These are phyloP conservation scores for Coprinellus micaceus DNA, from an alignment of 768 basidiomycete genomes.

Conservation along the genomic window DNA sequence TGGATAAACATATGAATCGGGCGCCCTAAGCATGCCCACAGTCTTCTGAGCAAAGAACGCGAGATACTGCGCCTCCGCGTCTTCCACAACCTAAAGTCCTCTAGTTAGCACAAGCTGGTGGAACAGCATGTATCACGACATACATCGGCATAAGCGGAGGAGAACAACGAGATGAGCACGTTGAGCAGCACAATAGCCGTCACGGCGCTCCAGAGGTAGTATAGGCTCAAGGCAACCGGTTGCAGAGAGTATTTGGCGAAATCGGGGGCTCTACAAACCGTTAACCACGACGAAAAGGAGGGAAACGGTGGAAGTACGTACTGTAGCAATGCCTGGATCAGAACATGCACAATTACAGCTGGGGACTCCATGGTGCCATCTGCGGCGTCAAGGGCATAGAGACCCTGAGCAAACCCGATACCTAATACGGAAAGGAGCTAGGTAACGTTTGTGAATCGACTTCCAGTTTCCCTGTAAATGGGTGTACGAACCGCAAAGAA, in stretches of 20 bases:
- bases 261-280: too few species aligned
- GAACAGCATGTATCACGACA: too few species aligned
- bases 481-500: slow-evolving; percentile 74
- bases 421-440: slow-evolving; percentile 80
- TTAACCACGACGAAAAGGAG: too few species aligned
- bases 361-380: slow-evolving; percentile 68
- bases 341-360: slow-evolving; percentile 53
- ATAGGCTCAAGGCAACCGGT: slow-evolving; percentile 61
- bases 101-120: too few species aligned
- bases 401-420: slow-evolving; percentile 79
- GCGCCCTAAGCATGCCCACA: slow-evolving; percentile 78
- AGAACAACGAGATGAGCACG: slow-evolving; percentile 92
- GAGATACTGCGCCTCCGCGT: slow-evolving; percentile 88
- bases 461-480: neutral
- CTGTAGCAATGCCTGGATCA: slow-evolving; percentile 83
- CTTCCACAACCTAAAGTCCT: slow-evolving; percentile 57
- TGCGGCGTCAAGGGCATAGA: slow-evolving; percentile 88
- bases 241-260: too few species aligned
- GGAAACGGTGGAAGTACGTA: slow-evolving; percentile 37
- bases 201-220: slow-evolving; percentile 86
- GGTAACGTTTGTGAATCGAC: neutral
- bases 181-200: slow-evolving; percentile 86
- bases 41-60: slow-evolving; percentile 90
- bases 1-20: slow-evolving; percentile 83
- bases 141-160: slow-evolving; percentile 88